Evolutionary conservation across 2,329 filamentous ascomycete species (phyloP), one percentile per base, ranked within the genome.

Genomic region (Clarireedia paspali): DNA sequence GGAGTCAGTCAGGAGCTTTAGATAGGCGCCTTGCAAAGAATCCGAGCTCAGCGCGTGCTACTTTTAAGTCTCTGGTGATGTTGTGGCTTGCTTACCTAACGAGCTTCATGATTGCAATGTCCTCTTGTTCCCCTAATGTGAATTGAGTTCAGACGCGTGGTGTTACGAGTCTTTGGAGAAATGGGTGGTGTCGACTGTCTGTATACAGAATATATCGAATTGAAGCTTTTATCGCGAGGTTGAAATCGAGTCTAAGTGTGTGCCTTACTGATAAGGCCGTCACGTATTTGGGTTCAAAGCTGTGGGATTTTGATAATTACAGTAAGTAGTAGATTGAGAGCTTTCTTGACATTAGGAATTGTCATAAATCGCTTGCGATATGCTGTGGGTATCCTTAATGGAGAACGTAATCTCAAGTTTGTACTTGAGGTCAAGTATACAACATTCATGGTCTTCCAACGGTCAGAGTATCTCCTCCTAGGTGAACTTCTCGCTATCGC

Each of bases 91-190:
- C 86, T 77, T 83, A 96, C 91, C 91, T 88, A 74, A 96, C 91
- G 78, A 96, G 89, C 88, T 96, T 96, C 91, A 96, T 96, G 62
- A 74, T 89, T 79, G 72, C n/a, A 26, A 55, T 34, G 17, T 46
- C 46, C 14, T 24, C 42, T 50, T 50, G 23, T 26, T 26, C 17
- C 23, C 26, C 17, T 42, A 17, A 44, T 55, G 5, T 45, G 23
- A 36, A 50, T 50, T 50, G 53, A 30, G 5, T 42, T 53, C 20
- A 15, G 27, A 38, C 26, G 23, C 15, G 36, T 6, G 27, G 24
- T 3, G 40, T 53, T 30, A 26, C 23, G 38, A 42, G 47, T 39
- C 20, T 24, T 47, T 26, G 40, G 20, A 36, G 34, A n/a, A 9
- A 39, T 50, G 36, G 52, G 42, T 55, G 53, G 36, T 34, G 30